phyloP scores from a whole-genome alignment of 176 grass and related monocot species.

The Alloteropsis semialata region DNA sequence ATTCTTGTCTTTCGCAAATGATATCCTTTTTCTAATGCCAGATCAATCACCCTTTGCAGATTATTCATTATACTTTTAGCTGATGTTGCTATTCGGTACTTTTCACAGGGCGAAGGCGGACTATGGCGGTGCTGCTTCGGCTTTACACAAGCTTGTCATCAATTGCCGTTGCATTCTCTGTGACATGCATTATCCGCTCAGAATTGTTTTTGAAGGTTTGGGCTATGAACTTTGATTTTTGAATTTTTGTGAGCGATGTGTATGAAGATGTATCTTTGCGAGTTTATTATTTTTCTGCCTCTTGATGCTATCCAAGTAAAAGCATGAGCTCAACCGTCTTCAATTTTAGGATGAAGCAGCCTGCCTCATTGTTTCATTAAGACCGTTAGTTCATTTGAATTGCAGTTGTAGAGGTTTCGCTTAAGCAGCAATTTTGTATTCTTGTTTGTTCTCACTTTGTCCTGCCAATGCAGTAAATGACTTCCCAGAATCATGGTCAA shows the following conservation, averaged over 20 bases:
- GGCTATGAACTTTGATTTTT: neutral
- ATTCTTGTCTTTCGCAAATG: neutral
- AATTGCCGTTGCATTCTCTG: slow-evolving; percentile 62
- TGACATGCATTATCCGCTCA: slow-evolving; percentile 56
- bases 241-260: neutral
- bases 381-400: neutral
- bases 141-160: slow-evolving; percentile 82
- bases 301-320: slow-evolving; percentile 10
- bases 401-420: neutral
- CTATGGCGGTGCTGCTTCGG: slow-evolving; percentile 45
- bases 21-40: neutral
- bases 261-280: neutral
- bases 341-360: neutral
- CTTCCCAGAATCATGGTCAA: neutral
- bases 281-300: neutral
- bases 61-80: neutral
- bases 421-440: neutral
- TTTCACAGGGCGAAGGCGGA: slow-evolving; percentile 61
- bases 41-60: neutral
- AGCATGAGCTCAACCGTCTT: neutral
- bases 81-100: slow-evolving; percentile 30
- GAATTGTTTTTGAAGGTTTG: slow-evolving; percentile 70
- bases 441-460: neutral
- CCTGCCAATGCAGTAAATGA: neutral
- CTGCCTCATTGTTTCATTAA: neutral